Conservation (phyloP, 2,329 filamentous ascomycete species). For the Septoria petroselini region DNA sequence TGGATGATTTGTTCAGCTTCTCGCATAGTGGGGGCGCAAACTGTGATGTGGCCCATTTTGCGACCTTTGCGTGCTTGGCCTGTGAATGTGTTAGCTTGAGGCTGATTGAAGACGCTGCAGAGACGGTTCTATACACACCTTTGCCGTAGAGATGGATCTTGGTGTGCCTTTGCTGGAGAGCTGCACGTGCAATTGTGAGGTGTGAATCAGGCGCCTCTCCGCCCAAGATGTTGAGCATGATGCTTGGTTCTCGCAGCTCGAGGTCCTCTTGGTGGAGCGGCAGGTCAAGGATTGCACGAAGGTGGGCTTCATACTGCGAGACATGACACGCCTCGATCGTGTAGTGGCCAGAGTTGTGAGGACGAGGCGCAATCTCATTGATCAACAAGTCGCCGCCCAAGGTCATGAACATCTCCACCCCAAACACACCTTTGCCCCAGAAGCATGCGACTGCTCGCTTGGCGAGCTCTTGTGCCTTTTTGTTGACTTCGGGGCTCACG, state of each 20-base stretch:
- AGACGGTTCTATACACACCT: slow-evolving; percentile 38
- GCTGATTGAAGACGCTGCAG: background rate
- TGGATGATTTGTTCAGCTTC: slow-evolving; percentile 66
- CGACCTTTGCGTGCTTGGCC: slow-evolving; percentile 72
- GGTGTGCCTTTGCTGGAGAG: slow-evolving; percentile 55
- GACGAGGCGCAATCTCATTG: slow-evolving; percentile 81
- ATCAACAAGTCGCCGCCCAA: slow-evolving; percentile 68
- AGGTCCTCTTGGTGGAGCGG: slow-evolving; percentile 54
- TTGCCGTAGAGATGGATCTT: slow-evolving; percentile 90
- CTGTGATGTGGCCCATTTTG: slow-evolving; percentile 93
- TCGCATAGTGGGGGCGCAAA: slow-evolving; percentile 66
- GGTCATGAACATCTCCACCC: slow-evolving; percentile 91
- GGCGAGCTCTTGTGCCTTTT: slow-evolving; percentile 71
- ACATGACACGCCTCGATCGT: slow-evolving; percentile 88
- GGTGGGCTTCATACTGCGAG: slow-evolving; percentile 89
- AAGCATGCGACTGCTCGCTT: slow-evolving; percentile 75
- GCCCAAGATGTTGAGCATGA: slow-evolving; percentile 80
- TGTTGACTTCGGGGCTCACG: slow-evolving; percentile 59
- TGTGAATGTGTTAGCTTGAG: background rate
- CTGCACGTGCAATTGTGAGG: slow-evolving; percentile 54
- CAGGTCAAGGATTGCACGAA: slow-evolving; percentile 74
- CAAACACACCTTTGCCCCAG: slow-evolving; percentile 87
- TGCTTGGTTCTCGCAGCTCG: slow-evolving; percentile 58
- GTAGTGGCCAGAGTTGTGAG: slow-evolving; percentile 91
- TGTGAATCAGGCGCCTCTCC: slow-evolving; percentile 66